Evolutionary conservation across 164 flowering plant species (phyloP).

Genomic region (Nymphaea thermarum): DNA sequence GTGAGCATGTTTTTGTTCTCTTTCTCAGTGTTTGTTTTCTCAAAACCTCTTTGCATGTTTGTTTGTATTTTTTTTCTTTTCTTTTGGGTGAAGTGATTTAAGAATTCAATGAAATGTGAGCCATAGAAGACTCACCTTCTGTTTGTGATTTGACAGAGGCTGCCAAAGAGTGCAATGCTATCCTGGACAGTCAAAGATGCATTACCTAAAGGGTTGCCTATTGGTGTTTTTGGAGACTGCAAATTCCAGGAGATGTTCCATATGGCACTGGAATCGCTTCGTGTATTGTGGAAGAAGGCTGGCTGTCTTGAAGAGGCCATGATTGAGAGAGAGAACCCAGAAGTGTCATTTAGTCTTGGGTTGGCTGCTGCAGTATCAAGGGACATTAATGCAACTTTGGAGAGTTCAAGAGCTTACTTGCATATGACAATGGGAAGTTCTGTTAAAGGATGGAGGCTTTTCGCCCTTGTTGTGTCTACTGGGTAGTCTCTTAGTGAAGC

Average conservation of each 20-base stretch:
- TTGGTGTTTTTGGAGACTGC: constrained; percentile 44
- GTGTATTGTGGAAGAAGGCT: constrained; percentile 59
- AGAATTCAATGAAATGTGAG: no score
- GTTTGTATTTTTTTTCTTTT: no score
- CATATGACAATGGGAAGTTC: constrained; percentile 47
- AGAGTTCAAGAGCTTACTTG: constrained; percentile 36
- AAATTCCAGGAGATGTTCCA: constrained; percentile 89
- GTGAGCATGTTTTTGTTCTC: no score
- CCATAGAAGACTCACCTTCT: no score
- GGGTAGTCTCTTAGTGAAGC: constrained; percentile 67
- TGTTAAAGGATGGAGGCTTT: constrained; percentile 57
- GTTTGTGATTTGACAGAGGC: constrained; percentile 33
- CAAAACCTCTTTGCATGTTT: no score
- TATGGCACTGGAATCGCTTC: constrained; percentile 74
- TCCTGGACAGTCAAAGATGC: constrained; percentile 83
- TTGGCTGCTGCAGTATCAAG: neutral
- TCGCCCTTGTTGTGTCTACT: constrained; percentile 68
- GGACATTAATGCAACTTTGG: constrained; percentile 38
- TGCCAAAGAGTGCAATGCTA: constrained; percentile 71
- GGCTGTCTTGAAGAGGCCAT: constrained; percentile 60
- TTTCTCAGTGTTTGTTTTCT: no score
- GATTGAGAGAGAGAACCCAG: constrained; percentile 18
- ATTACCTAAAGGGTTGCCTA: constrained; percentile 60
- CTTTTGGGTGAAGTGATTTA: no score
- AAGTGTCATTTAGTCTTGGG: neutral